Base-by-base conservation (phyloP, 2,329 filamentous ascomycete species). In the Sporothrix phasma region DNA sequence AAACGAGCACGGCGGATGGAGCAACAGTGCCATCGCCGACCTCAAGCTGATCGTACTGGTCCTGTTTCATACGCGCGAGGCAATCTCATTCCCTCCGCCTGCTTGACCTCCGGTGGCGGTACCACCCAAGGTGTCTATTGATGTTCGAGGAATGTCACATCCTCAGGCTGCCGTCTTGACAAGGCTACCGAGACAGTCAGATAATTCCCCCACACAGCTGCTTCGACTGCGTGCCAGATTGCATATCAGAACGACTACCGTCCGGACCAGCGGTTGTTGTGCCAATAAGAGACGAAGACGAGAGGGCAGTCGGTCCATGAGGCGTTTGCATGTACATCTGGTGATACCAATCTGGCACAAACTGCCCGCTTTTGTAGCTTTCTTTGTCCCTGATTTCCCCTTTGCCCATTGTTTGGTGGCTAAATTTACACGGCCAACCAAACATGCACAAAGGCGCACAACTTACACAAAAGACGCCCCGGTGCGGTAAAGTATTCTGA, bases 201-300 rank as follows among this genome's bases (percentile, higher is more conserved):
- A 22, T 3, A 5, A 3, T 34, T 8, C 17, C 49, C 47, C 49
- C 29, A 54, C 49, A 31, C 8, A 37, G 29, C 29, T 54, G 6
- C 17, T 45, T 45, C 7, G 39, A 45, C 31, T 34, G 24, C 56
- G 37, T 19, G 29, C 43, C 58, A 47, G n/a, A 37, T 22, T 54
- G 49, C 31, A 54, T 54, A 13, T 54, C 13, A 8, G 8, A 37
- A 13, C 22, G 41, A n/a, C 34, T 26, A 22, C n/a, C 10, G 24
- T 37, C 39, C n/a, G n/a, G 4, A 11, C 11, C n/a, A 31, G 43
- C 43, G 58, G 58, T 61, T 61, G 58, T 61, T 49, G 58, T 61
- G 58, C 43, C 58, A 47, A 49, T 61, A 26, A 61, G n/a, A 47
- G 24, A 49, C 22, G 22, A 39, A 3, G 43, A 34, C 26, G n/a